Evolutionary conservation across 768 basidiomycete species (phyloP).

Genomic region (Trametes punicea): DNA sequence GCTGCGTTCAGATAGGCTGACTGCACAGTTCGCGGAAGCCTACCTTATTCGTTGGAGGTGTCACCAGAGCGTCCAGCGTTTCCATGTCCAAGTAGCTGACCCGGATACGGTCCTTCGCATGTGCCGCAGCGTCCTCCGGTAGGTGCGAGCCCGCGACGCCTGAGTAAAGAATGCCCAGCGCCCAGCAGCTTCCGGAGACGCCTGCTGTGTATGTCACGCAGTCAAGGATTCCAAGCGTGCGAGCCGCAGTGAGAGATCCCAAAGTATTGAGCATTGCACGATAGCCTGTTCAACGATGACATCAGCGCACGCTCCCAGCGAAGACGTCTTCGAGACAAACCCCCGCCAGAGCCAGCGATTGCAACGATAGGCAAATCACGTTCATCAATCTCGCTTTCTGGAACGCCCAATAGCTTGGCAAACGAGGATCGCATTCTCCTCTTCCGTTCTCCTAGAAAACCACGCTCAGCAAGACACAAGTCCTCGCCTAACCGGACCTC

Average conservation of each 20-base stretch:
- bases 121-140: slow-evolving; percentile 11
- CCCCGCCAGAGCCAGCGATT: slow-evolving; percentile 28
- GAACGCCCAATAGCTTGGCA: slow-evolving; percentile 23
- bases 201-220: slow-evolving; percentile 27
- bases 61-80: slow-evolving; percentile 24
- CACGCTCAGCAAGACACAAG: slow-evolving; percentile 24
- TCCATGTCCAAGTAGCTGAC: slow-evolving; percentile 26
- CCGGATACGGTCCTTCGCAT: slow-evolving; percentile 24
- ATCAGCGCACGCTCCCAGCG: not conserved
- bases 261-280: slow-evolving; percentile 29
- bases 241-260: slow-evolving; percentile 23
- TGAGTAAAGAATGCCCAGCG: slow-evolving; percentile 26
- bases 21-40: not conserved
- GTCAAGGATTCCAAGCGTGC: slow-evolving; percentile 18
- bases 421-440: slow-evolving; percentile 20
- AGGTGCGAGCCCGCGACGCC: slow-evolving; percentile 22
- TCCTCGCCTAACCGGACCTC: slow-evolving; percentile 28
- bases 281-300: slow-evolving; percentile 14
- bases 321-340: slow-evolving; percentile 3
- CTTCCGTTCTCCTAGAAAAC: slow-evolving; percentile 23
- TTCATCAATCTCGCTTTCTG: slow-evolving; percentile 23
- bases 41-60: slow-evolving; percentile 27
- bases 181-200: slow-evolving; percentile 30
- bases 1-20: not conserved
- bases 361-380: slow-evolving; percentile 27